These are phyloP conservation scores for Climacium dendroides DNA, from an alignment of 225 moss, liverwort and hornwort genomes.

Conservation along the genomic window DNA sequence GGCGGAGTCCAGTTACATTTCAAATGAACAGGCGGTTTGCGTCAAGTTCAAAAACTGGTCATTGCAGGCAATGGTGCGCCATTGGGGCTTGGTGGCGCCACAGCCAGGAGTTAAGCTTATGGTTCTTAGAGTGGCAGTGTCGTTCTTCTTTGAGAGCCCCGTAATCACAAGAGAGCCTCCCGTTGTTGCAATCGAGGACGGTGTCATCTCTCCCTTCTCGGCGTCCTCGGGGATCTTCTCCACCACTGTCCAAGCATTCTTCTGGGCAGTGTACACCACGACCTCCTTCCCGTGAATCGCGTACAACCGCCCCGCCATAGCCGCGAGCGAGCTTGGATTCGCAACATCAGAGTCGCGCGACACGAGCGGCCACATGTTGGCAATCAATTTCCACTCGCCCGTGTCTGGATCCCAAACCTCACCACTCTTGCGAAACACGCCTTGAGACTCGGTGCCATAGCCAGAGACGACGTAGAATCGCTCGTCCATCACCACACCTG, in stretches of 20 bases:
- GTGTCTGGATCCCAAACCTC: slow-evolving; percentile 44
- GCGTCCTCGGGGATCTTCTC: slow-evolving; percentile 24
- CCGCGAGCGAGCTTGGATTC: slow-evolving; percentile 28
- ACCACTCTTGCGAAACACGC: slow-evolving; percentile 49
- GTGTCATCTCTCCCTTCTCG: slow-evolving; percentile 13
- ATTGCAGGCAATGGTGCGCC: slow-evolving; percentile 1
- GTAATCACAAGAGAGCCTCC: slow-evolving; percentile 11
- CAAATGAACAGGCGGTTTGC: slow-evolving; percentile 29
- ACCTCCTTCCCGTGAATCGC: slow-evolving; percentile 22
- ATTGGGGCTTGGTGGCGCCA: slow-evolving; percentile 10
- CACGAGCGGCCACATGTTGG: slow-evolving; percentile 50
- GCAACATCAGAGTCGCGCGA: slow-evolving; percentile 20
- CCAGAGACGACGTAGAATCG: slow-evolving; percentile 60
- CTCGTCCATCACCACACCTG: slow-evolving; percentile 48
- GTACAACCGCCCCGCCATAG: slow-evolving; percentile 3
- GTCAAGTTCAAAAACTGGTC: slow-evolving; percentile 26
- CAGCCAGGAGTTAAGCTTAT: slow-evolving; percentile 5
- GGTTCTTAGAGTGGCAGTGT: slow-evolving; percentile 11
- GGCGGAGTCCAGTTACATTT: slow-evolving; percentile 6
- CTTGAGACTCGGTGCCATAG: slow-evolving; percentile 59
- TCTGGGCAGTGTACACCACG: neutral
- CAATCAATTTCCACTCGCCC: slow-evolving; percentile 36
- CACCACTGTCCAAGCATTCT: slow-evolving; percentile 13
- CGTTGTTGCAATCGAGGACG: slow-evolving; percentile 2
- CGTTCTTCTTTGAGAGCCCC: slow-evolving; percentile 2